Evolutionary conservation across 257 asterid species (phyloP), one percentile per base, ranked within the genome.

Genomic region (Catharanthus roseus): DNA sequence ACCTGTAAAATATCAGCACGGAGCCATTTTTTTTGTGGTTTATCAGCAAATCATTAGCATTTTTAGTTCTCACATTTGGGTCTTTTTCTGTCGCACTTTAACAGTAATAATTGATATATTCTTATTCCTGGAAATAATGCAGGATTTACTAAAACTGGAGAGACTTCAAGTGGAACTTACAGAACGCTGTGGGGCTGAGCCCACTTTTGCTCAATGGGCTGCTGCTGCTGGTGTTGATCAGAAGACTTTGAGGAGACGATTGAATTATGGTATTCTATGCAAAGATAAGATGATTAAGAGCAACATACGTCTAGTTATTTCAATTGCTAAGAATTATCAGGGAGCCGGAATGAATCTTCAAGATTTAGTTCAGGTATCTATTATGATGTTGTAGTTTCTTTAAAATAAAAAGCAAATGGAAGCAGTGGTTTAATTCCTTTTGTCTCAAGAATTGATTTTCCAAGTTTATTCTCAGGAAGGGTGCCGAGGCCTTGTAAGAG

Each of bases 301-400:
- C 88, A 93, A 93, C 79, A 76, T 93, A 81, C 82, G 96, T 23
- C 96, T 93, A 39, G 99, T 93, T 74, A 87, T 93, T 79, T 93
- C 99, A 44, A 91, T 93, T 66, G 99, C 99, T 41, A 93, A 88
- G 80, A 83, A 93, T 78, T 93, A 88, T 79, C 99, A 89, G 76
- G 95, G 97, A 74, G 83, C 89, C 60, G 96, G 97, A 73, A 83
- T 93, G 99, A 91, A 81, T 82, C 96, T 93, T 74, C 96, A 83
- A 72, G 99, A 93, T 89, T 83, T 93, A 84, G 96, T 93, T 83
- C 99, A 93, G 99, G 99, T 91, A 80, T 69, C 45, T 31, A 41
- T 71, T 69, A 31, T 72, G 71, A 62, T 47, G 34, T 44, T 18
- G 28, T 44, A 12, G 18, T 21, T 28, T 13, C 41, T 47, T 68